These are phyloP conservation scores for Saposhnikovia divaricata DNA, from an alignment of 129 eudicot species.

Conservation along the genomic window DNA sequence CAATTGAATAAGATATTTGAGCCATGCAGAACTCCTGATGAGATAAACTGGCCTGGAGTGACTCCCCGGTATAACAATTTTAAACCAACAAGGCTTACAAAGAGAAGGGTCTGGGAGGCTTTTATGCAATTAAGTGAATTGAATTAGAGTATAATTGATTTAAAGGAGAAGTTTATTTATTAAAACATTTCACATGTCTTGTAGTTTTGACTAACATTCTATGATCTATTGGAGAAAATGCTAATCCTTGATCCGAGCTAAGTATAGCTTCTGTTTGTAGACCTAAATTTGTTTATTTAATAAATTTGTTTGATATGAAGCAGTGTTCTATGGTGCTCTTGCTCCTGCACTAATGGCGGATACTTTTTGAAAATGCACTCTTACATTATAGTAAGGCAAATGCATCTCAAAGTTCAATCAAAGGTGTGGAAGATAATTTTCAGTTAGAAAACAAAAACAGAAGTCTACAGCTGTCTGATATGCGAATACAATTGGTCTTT, in stretches of 20 bases:
- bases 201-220: constrained; percentile 70
- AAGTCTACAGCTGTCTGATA: too few species aligned
- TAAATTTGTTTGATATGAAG: too few species aligned
- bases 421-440: too few species aligned
- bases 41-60: constrained; percentile 77
- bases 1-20: constrained; percentile 71
- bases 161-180: not conserved
- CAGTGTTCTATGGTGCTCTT: too few species aligned
- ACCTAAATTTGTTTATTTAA: too few species aligned
- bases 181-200: not conserved
- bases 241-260: constrained; percentile 86
- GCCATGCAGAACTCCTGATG: constrained; percentile 80
- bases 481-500: too few species aligned
- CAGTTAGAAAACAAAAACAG: too few species aligned
- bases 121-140: constrained; percentile 66
- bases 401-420: too few species aligned
- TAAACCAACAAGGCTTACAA: constrained; percentile 33
- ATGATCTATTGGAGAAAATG: constrained; percentile 78
- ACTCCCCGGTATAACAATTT: too few species aligned
- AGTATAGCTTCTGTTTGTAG: constrained; percentile 29
- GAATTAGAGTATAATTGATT: not conserved
- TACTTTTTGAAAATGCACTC: too few species aligned
- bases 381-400: too few species aligned
- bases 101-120: constrained; percentile 74
- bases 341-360: too few species aligned